Evolutionary conservation across 1,139 yeast genomes (phyloP).

Genomic region (Lodderomyces elongisporus): DNA sequence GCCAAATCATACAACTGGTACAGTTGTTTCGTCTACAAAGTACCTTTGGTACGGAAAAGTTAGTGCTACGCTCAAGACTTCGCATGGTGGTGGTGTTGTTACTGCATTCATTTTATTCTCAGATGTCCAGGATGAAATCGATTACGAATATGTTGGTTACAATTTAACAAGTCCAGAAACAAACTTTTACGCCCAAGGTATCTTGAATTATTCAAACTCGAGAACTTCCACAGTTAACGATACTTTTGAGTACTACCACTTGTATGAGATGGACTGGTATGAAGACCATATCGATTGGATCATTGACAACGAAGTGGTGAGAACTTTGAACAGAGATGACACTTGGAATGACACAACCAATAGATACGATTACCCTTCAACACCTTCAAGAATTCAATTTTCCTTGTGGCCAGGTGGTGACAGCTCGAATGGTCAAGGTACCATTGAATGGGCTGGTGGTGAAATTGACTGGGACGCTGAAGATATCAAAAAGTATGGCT

Average conservation of each 20-base stretch:
- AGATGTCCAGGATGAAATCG: conserved; percentile 86
- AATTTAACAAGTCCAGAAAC: conserved; percentile 63
- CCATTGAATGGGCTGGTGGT: conserved; percentile 95
- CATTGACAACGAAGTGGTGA: conserved; percentile 63
- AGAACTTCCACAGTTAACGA: conserved; percentile 39
- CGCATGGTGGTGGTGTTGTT: conserved; percentile 76
- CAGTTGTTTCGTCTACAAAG: conserved; percentile 74
- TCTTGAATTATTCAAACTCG: conserved; percentile 61
- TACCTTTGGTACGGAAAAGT: conserved; percentile 88
- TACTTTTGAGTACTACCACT: conserved; percentile 69
- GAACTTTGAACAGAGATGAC: conserved; percentile 60
- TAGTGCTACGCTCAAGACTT: conserved; percentile 62
- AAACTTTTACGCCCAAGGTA: conserved; percentile 75
- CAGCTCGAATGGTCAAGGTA: conserved; percentile 60
- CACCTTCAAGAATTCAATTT: conserved; percentile 77
- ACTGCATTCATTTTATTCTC: conserved; percentile 83
- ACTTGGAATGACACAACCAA: conserved; percentile 66
- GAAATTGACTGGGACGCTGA: conserved; percentile 72
- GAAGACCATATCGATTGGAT: conserved; percentile 70
- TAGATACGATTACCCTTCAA: conserved; percentile 72
- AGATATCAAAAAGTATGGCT: conserved; percentile 71
- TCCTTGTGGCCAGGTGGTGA: conserved; percentile 88
- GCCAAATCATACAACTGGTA: conserved; percentile 75
- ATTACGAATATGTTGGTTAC: conserved; percentile 79
- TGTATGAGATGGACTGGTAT: conserved; percentile 78